Evolutionary conservation across 352 stramenopile genomes (phyloP).

Genomic region (Phytophthora quininea): DNA sequence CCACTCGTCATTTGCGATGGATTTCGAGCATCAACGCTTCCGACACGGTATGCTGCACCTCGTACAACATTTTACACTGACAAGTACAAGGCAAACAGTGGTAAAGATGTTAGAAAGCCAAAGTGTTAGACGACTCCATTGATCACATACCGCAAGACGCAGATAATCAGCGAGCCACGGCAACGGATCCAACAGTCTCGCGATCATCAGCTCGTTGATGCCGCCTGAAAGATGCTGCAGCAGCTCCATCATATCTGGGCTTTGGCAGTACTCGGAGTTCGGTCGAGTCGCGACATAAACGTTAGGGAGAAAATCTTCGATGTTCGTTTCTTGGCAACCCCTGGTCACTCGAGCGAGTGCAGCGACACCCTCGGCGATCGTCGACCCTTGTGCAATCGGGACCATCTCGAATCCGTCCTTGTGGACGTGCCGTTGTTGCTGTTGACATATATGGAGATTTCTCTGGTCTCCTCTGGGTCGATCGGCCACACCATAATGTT

Average conservation of each 20-base stretch:
- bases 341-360: conserved; percentile 92
- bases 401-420: conserved; percentile 93
- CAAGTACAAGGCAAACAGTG: neutral
- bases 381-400: conserved; percentile 76
- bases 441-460: conserved; percentile 88
- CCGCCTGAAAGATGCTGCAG: conserved; percentile 63
- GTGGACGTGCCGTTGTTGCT: conserved; percentile 61
- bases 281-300: conserved; percentile 35
- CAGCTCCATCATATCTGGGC: conserved; percentile 34
- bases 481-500: conserved; percentile 69
- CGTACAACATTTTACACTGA: conserved; percentile 69
- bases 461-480: conserved; percentile 81
- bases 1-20: conserved; percentile 74
- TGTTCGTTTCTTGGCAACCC: conserved; percentile 89
- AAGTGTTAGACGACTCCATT: too few species aligned
- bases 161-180: conserved; percentile 68
- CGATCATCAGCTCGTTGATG: conserved; percentile 52
- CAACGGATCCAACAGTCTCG: conserved; percentile 49
- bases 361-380: conserved; percentile 94
- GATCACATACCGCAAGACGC: conserved; percentile 45
- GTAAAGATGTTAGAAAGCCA: too few species aligned
- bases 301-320: conserved; percentile 65
- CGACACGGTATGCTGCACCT: conserved; percentile 44
- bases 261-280: conserved; percentile 46
- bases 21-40: conserved; percentile 64